phyloP scores from a whole-genome alignment of 768 basidiomycete genomes.

The Naganishia vaughanmartiniae region DNA sequence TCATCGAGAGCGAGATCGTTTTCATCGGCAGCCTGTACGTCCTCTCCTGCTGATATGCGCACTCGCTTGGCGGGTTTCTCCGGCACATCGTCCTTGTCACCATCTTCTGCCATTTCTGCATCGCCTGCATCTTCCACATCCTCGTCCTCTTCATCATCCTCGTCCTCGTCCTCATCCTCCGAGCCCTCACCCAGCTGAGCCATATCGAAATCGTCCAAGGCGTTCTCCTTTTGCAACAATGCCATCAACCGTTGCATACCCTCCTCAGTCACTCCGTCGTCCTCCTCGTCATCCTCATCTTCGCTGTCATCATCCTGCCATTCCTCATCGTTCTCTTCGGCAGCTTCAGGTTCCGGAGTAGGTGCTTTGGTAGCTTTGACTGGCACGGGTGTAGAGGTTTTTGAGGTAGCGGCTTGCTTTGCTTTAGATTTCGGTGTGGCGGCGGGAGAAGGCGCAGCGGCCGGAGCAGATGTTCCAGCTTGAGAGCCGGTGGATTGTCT shows the following conservation, averaged over 20 bases:
- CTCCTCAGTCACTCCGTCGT: constrained; percentile 28
- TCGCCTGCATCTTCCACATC: constrained; percentile 49
- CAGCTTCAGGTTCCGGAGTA: constrained; percentile 9
- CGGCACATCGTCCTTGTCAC: constrained; percentile 47
- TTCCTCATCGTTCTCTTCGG: constrained; percentile 17
- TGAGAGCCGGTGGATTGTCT: constrained; percentile 30
- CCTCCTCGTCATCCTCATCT: constrained; percentile 26
- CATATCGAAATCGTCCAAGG: constrained; percentile 64
- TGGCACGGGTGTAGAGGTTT: neutral
- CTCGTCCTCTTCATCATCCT: constrained; percentile 45
- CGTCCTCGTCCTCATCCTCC: constrained; percentile 46
- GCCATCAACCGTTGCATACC: constrained; percentile 28
- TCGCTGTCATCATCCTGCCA: constrained; percentile 21
- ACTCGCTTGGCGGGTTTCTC: constrained; percentile 26
- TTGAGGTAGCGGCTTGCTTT: constrained; percentile 19
- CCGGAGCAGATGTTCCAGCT: constrained; percentile 32
- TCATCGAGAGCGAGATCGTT: constrained; percentile 67
- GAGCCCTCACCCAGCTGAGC: constrained; percentile 56
- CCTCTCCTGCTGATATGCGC: constrained; percentile 36
- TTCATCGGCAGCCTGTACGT: constrained; percentile 52
- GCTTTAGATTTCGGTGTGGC: constrained; percentile 16
- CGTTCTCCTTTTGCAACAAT: constrained; percentile 57
- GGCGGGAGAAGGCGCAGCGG: constrained; percentile 6
- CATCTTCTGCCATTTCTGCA: constrained; percentile 52
- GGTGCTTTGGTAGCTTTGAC: neutral